A percentile compares a stretch with the other conserved stretches of the same genome.
Conservation (phyloP, 2,329 filamentous ascomycete species). For the Curvularia spicifera region DNA sequence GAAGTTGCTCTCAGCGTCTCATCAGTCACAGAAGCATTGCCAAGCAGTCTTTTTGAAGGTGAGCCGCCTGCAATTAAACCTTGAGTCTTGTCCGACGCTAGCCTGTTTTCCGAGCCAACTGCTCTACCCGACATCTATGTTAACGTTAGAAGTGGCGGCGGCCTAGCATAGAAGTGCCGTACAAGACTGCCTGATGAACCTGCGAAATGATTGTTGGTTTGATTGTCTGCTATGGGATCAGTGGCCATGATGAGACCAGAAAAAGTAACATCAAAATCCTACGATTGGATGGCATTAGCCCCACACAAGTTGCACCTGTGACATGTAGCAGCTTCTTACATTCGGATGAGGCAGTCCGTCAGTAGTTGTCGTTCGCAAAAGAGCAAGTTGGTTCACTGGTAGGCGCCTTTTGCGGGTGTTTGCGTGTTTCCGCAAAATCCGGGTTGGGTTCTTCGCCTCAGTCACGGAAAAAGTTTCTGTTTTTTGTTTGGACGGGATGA, state of each 20-base stretch:
- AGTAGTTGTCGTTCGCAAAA: conserved; percentile 37
- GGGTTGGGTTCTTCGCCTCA: neutral
- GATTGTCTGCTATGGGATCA: conserved; percentile 41
- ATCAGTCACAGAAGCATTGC: neutral
- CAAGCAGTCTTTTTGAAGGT: neutral
- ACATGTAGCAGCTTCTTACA: conserved; percentile 28
- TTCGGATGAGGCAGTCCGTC: conserved; percentile 34
- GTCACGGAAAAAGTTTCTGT: neutral
- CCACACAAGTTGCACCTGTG: neutral
- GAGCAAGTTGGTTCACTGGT: conserved; percentile 35
- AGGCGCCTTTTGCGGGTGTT: conserved; percentile 29
- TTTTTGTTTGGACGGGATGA: neutral
- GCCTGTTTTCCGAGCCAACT: neutral
- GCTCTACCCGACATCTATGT: neutral
- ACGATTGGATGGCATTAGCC: conserved; percentile 16
- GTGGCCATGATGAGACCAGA: conserved; percentile 13
- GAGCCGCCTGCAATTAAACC: neutral
- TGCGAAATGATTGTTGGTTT: conserved; percentile 1
- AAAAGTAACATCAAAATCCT: conserved; percentile 24
- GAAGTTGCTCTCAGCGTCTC: neutral
- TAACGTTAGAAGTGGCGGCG: conserved; percentile 1
- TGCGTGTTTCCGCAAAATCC: neutral
- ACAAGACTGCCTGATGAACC: neutral
- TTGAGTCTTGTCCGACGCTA: neutral
- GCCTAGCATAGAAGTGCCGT: neutral